phyloP scores from a whole-genome alignment of 371 early-diverging fungal species.

The Syncephalastrum contaminatum region DNA sequence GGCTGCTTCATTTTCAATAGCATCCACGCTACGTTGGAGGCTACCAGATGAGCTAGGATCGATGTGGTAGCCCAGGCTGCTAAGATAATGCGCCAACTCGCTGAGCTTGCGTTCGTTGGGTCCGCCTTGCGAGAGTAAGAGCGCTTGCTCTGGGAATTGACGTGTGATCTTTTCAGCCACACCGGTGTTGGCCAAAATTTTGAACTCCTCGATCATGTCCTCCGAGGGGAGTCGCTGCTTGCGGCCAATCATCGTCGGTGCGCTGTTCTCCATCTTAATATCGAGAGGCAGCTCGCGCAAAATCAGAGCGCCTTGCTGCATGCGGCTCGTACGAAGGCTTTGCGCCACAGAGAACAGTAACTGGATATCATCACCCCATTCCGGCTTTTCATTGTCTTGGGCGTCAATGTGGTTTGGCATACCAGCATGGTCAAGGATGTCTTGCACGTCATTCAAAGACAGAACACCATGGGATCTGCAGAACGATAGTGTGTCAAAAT shows the following conservation, averaged over 20 bases:
- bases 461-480: conserved; percentile 58
- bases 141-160: conserved; percentile 81
- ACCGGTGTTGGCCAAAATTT: conserved; percentile 89
- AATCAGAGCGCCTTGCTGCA: conserved; percentile 18
- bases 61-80: conserved; percentile 48
- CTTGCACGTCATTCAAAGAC: conserved; percentile 83
- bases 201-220: conserved; percentile 92
- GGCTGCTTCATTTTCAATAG: conserved; percentile 51
- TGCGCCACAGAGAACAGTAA: conserved; percentile 91
- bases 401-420: conserved; percentile 17
- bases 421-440: conserved; percentile 61
- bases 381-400: conserved; percentile 46
- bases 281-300: conserved; percentile 9
- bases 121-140: conserved; percentile 73
- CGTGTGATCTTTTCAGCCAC: conserved; percentile 86
- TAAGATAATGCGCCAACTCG: conserved; percentile 58
- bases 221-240: conserved; percentile 82
- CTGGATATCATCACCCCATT: conserved; percentile 95
- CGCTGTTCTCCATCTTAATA: conserved; percentile 16
- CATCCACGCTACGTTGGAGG: conserved; percentile 70
- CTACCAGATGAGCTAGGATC: conserved; percentile 48
- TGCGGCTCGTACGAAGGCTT: conserved; percentile 30
- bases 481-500: neutral
- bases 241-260: conserved; percentile 57
- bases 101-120: conserved; percentile 58